These are phyloP conservation scores for Cucumis melo DNA, from an alignment of 306 rosid species.

Conservation along the genomic window DNA sequence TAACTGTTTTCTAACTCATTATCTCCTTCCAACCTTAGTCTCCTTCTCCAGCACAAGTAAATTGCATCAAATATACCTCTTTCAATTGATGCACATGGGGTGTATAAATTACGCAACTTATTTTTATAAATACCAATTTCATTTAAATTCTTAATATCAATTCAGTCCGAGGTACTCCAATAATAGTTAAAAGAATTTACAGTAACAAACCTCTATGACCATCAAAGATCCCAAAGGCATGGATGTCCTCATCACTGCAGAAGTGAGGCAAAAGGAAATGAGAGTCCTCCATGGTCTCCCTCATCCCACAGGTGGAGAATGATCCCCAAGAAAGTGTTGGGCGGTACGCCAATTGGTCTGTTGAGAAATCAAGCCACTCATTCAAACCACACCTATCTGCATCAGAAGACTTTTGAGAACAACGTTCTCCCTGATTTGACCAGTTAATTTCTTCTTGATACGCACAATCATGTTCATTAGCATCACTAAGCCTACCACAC, in stretches of 20 bases:
- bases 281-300: conserved; percentile 93
- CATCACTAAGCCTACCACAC: conserved; percentile 17
- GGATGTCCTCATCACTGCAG: conserved; percentile 41
- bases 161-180: neutral
- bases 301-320: conserved; percentile 79
- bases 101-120: too few relatives aligned
- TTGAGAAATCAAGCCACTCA: conserved; percentile 26
- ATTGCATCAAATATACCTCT: neutral
- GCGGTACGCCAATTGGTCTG: conserved; percentile 27
- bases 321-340: conserved; percentile 86
- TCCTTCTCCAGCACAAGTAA: neutral
- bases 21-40: neutral
- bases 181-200: conserved; percentile 3
- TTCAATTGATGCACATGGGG: neutral
- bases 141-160: neutral
- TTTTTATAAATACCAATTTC: neutral
- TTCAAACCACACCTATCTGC: conserved; percentile 22
- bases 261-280: conserved; percentile 63
- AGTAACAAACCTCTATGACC: conserved; percentile 70
- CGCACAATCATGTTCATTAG: conserved; percentile 14
- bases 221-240: conserved; percentile 80
- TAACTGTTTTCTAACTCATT: neutral
- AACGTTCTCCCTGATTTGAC: conserved; percentile 53
- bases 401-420: conserved; percentile 25
- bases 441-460: conserved; percentile 58